Base-by-base conservation (phyloP, 1,139 yeast species). In the Pichia sp. region DNA sequence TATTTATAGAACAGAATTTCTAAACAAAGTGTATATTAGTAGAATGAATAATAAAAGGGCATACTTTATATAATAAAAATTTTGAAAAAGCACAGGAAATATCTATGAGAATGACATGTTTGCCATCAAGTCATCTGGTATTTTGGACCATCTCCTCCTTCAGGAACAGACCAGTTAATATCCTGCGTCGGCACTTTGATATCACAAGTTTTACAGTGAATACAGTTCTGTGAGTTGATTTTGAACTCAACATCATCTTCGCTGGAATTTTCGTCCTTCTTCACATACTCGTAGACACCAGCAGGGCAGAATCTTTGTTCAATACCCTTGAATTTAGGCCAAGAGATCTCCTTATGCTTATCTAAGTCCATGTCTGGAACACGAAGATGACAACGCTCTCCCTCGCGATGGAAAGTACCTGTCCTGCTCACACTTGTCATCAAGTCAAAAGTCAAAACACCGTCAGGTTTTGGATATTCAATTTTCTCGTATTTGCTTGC, bases 71-170 rank as follows among this genome's bases (percentile, higher is more conserved):
- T 19, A 19, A 19, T 19, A 19, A 19, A 36, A 36, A 6, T 36
- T 36, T 36, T 36, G 40, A 36, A 36, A 36, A 36, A 13, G 15
- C 13, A 8, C 10, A 11, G 8, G n/a, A 36, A 13, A 5, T 36
- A 36, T 13, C 10, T 13, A 36, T 11, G 15, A 36, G 2, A 3
- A 3, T 19, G 23, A 19, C 23, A 19, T 15, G 11, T 42, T n/a
- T 15, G 10, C 5, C 34, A 44, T 56, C 42, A 86, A 2, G 90
- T 81, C 85, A 86, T 81, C 69, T 82, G 85, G 70, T 92, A 92
- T 70, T 92, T 93, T 57, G 99, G 99, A 8, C 99, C 99, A 68
- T 87, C 98, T 43, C 98, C 97, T 59, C 99, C 98, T 73, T 93
- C 98, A 4, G 99, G 99, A 15, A 90, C 96, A 8, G 84, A 80